Conservation (phyloP, 805 yeast species). For the Saccharomyces jurei region DNA sequence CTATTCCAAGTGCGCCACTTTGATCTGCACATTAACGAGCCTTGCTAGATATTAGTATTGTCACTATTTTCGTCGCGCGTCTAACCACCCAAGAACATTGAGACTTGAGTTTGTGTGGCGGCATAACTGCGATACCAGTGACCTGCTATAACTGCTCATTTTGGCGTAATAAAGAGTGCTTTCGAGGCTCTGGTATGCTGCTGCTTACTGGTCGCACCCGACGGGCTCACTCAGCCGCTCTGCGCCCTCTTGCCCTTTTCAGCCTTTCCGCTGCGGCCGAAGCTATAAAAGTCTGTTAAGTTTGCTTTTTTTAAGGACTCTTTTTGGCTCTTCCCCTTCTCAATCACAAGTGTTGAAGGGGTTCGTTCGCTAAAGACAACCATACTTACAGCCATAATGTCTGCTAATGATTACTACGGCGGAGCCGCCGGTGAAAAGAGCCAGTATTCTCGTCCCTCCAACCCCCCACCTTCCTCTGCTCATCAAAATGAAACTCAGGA, state of each 20-base stretch:
- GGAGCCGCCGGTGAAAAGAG: constrained; percentile 8
- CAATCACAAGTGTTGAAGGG: neutral
- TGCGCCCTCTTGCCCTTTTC: neutral
- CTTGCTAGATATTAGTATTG: neutral
- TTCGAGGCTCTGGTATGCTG: neutral
- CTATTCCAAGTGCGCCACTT: neutral
- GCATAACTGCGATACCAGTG: neutral
- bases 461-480: constrained; percentile 15
- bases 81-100: neutral
- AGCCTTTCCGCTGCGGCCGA: neutral
- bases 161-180: neutral
- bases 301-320: neutral
- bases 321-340: neutral
- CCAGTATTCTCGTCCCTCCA: constrained; percentile 25
- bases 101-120: neutral
- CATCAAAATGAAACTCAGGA: constrained; percentile 2
- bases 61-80: neutral
- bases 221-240: neutral
- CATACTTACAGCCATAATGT: constrained; percentile 9
- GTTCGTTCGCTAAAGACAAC: neutral
- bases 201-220: neutral
- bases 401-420: constrained; percentile 24
- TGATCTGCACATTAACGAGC: neutral
- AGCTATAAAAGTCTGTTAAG: neutral
- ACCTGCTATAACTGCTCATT: neutral